Evolutionary conservation across 1,284 basidiomycete genomes (phyloP).

Genomic region (Marasmius oreades): DNA sequence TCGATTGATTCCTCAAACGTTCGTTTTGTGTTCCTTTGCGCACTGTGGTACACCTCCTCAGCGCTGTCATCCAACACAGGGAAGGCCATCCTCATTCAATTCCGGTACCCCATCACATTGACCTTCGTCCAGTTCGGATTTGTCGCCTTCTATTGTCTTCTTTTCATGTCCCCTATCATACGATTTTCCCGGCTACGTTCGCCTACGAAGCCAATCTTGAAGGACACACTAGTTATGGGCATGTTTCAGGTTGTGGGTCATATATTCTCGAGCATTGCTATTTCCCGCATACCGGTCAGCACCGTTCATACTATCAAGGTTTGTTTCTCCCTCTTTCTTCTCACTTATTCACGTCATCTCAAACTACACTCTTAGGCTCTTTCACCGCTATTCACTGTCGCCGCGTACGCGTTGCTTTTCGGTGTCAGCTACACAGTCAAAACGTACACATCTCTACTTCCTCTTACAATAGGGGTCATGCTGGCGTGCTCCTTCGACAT

Average conservation of each 20-base stretch:
- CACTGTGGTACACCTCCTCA: constrained; percentile 80
- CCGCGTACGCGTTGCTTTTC: constrained; percentile 91
- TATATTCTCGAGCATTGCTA: constrained; percentile 95
- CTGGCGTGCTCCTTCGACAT: constrained; percentile 93
- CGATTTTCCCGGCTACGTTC: constrained; percentile 63
- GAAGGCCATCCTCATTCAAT: constrained; percentile 83
- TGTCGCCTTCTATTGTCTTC: constrained; percentile 81
- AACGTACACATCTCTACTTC: constrained; percentile 94
- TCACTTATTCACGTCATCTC: constrained; percentile 3
- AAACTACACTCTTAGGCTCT: constrained; percentile 64
- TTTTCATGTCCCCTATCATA: constrained; percentile 73
- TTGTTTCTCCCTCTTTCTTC: constrained; percentile 22
- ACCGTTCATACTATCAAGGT: constrained; percentile 99
- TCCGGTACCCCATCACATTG: constrained; percentile 86
- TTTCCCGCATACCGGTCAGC: constrained; percentile 93
- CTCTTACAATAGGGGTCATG: constrained; percentile 96
- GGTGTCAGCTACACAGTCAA: constrained; percentile 88
- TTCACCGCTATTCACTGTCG: constrained; percentile 95
- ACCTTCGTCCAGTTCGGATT: constrained; percentile 99
- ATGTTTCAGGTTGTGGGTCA: constrained; percentile 96
- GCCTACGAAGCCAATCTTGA: constrained; percentile 73
- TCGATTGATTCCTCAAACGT: constrained; percentile 26
- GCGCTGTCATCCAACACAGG: constrained; percentile 89
- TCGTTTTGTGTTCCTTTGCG: constrained; percentile 64
- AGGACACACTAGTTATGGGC: constrained; percentile 87